A percentile compares a stretch with the other conserved stretches of the same genome.
These are phyloP conservation scores for Mortierella sp. DNA, from an alignment of 371 early-diverging fungal genomes.

Conservation along the genomic window DNA sequence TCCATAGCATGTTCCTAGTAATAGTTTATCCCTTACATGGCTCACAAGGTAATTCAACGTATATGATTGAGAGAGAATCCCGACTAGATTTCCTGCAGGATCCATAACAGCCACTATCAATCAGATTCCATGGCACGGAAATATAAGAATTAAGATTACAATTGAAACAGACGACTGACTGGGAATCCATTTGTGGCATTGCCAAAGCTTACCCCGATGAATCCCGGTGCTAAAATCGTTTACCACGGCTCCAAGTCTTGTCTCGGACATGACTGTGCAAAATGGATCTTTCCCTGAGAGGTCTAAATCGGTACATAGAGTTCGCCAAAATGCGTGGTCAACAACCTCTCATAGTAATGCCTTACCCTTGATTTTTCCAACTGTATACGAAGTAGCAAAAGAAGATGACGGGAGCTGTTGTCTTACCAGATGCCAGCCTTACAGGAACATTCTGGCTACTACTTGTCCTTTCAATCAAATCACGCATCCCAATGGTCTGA, in stretches of 20 bases:
- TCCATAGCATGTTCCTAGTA: not conserved
- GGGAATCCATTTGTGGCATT: too few relatives aligned
- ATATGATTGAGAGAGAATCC: conserved; percentile 85
- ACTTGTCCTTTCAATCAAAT: conserved; percentile 68
- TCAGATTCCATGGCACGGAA: not conserved
- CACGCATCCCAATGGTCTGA: conserved; percentile 66
- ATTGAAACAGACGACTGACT: not conserved
- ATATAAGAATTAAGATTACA: not conserved
- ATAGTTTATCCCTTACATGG: conserved; percentile 27
- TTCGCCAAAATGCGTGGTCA: too few relatives aligned
- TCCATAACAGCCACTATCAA: conserved; percentile 57
- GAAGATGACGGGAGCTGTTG: not conserved
- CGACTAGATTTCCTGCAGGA: conserved; percentile 53
- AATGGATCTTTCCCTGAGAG: conserved; percentile 87
- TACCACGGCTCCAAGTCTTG: conserved; percentile 78
- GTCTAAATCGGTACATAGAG: conserved; percentile 64
- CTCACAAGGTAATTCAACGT: conserved; percentile 71
- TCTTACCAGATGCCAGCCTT: conserved; percentile 64
- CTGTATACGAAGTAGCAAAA: not conserved
- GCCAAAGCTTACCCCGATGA: conserved; percentile 71
- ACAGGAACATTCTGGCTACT: conserved; percentile 72
- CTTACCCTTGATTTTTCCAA: too few relatives aligned
- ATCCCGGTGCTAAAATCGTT: conserved; percentile 82
- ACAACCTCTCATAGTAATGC: too few relatives aligned
- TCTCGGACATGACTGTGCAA: conserved; percentile 82